A percentile compares a stretch with the other conserved stretches of the same genome.
Conservation (phyloP, 2,329 filamentous ascomycete species). For the Periconia sp. region DNA sequence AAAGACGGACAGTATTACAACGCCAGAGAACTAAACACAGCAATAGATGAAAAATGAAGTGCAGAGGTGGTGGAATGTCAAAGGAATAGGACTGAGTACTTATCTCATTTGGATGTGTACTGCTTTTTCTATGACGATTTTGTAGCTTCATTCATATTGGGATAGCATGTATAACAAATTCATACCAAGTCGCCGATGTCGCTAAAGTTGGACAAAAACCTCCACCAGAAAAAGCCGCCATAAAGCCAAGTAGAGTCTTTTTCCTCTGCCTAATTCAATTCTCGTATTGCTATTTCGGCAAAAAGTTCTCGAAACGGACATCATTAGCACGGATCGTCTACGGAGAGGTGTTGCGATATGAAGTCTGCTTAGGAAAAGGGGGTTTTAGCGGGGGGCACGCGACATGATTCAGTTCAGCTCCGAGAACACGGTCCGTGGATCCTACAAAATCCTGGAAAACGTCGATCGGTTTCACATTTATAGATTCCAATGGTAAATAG, state of each 20-base stretch:
- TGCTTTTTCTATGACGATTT: neutral
- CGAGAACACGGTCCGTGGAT: neutral
- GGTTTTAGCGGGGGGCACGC: neutral
- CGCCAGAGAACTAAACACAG: neutral
- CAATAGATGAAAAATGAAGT: neutral
- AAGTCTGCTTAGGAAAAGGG: neutral
- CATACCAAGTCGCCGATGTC: neutral
- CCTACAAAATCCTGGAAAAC: neutral
- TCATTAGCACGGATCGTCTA: neutral
- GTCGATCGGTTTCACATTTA: neutral
- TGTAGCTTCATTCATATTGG: neutral
- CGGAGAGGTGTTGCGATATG: neutral
- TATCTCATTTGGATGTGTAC: neutral
- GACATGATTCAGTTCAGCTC: neutral
- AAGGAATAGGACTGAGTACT: neutral
- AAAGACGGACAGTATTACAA: constrained; percentile 5
- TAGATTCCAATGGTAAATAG: too few species aligned
- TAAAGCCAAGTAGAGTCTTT: neutral
- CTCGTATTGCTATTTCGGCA: too few species aligned
- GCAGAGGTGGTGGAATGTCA: neutral
- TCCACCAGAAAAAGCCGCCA: neutral
- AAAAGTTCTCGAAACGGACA: neutral
- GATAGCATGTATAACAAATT: neutral
- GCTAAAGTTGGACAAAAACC: neutral
- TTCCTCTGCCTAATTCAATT: neutral